Conservation (phyloP, 352 stramenopile genomes). For the Globisporangium okanoganense region DNA sequence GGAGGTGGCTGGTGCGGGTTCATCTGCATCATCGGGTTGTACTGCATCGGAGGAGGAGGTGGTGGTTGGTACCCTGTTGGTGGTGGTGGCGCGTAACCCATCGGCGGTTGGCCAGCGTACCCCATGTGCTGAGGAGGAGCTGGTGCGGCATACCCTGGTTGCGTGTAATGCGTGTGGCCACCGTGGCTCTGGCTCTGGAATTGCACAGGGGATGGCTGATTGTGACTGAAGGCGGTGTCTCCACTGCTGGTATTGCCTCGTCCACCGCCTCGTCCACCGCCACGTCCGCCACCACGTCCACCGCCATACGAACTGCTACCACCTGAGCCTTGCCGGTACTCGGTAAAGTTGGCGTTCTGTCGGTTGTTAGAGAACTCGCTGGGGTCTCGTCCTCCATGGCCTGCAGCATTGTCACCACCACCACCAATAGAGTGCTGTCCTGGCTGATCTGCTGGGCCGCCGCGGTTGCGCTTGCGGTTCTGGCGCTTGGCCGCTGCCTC, state of each 20-base stretch:
- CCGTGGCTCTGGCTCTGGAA: slow-evolving; percentile 43
- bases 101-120: slow-evolving; percentile 23
- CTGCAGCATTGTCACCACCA: neutral
- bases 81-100: slow-evolving; percentile 35
- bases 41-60: slow-evolving; percentile 20
- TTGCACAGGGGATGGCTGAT: slow-evolving; percentile 6
- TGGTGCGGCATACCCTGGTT: slow-evolving; percentile 24
- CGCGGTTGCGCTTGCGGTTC: slow-evolving; percentile 66
- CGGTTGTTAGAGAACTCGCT: slow-evolving; percentile 8
- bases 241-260: slow-evolving; percentile 11
- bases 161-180: slow-evolving; percentile 49
- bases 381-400: too few species aligned
- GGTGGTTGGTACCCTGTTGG: slow-evolving; percentile 24
- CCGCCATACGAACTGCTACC: slow-evolving; percentile 10
- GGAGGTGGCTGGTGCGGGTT: slow-evolving; percentile 22
- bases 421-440: neutral
- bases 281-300: slow-evolving; percentile 15
- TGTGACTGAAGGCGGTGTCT: slow-evolving; percentile 13
- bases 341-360: neutral
- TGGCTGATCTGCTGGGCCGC: slow-evolving; percentile 8
- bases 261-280: slow-evolving; percentile 11
- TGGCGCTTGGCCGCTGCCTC: slow-evolving; percentile 66
- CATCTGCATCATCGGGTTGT: slow-evolving; percentile 21
- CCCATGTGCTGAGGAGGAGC: slow-evolving; percentile 14
- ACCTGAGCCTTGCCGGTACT: slow-evolving; percentile 9